Evolutionary conservation across 306 rosid species (phyloP).

Genomic region (Dalbergia oliveri): DNA sequence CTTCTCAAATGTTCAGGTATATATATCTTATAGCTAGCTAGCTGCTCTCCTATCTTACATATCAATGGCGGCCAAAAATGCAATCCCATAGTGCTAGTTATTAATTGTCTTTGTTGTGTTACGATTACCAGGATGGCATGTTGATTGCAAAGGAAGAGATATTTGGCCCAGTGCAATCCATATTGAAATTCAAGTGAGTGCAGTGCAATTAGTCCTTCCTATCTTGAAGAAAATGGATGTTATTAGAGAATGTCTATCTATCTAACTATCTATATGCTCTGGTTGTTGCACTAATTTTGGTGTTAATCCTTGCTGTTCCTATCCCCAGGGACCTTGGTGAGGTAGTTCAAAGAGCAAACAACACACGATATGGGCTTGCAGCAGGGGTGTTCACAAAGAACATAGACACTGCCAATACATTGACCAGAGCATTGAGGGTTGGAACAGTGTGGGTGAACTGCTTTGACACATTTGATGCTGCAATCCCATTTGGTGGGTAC

Average conservation of each 20-base stretch:
- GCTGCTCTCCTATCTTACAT: slow-evolving; percentile 11
- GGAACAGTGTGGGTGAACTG: slow-evolving; percentile 90
- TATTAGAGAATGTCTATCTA: not conserved
- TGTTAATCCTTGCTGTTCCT: slow-evolving; percentile 15
- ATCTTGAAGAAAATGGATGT: no score
- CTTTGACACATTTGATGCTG: slow-evolving; percentile 84
- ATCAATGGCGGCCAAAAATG: not conserved
- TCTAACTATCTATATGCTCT: not conserved
- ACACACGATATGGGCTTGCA: slow-evolving; percentile 79
- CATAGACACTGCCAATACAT: slow-evolving; percentile 75
- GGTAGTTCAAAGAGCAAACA: slow-evolving; percentile 80
- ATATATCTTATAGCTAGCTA: not conserved
- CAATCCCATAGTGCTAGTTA: slow-evolving; percentile 1
- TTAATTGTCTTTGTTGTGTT: slow-evolving; percentile 16
- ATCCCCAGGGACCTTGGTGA: slow-evolving; percentile 68
- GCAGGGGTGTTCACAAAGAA: slow-evolving; percentile 84
- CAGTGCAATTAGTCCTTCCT: not conserved
- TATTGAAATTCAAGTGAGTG: slow-evolving; percentile 84
- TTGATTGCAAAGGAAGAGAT: slow-evolving; percentile 86
- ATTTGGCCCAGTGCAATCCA: slow-evolving; percentile 93
- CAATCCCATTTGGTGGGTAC: slow-evolving; percentile 95
- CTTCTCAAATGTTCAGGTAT: slow-evolving; percentile 85
- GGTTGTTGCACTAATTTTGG: slow-evolving; percentile 17
- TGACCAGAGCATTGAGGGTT: slow-evolving; percentile 75
- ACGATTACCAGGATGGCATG: slow-evolving; percentile 75